These are phyloP conservation scores for Rhodotorula paludigena DNA, from an alignment of 768 basidiomycete species.

Conservation along the genomic window DNA sequence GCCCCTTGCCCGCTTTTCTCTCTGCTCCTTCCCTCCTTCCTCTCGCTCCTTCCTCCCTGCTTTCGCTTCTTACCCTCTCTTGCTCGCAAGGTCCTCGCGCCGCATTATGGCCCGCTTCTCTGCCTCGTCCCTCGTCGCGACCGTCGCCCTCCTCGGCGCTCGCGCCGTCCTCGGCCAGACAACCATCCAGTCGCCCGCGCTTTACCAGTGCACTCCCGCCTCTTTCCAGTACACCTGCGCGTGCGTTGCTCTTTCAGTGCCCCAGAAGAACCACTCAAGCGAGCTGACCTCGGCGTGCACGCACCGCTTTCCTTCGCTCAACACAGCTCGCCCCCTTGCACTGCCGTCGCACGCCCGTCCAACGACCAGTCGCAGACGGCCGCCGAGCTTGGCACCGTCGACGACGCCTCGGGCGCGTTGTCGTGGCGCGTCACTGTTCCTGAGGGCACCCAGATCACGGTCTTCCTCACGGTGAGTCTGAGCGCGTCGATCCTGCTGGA, in stretches of 20 bases:
- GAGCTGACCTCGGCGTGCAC: neutral
- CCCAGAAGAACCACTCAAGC: neutral
- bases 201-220: constrained; percentile 7
- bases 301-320: neutral
- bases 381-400: neutral
- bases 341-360: constrained; percentile 2
- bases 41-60: neutral
- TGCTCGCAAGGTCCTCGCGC: neutral
- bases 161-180: neutral
- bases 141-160: neutral
- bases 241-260: neutral
- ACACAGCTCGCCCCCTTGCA: constrained; percentile 3
- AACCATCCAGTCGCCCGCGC: neutral
- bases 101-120: neutral
- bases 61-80: neutral
- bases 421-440: neutral
- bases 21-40: neutral
- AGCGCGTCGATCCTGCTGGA: too few relatives aligned
- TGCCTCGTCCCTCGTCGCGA: neutral
- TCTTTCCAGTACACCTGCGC: constrained; percentile 6
- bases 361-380: neutral
- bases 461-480: neutral
- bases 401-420: neutral
- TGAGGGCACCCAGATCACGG: neutral
- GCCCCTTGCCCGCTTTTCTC: neutral